A percentile compares a stretch with the other conserved stretches of the same genome.
Evolutionary conservation across 2,329 filamentous ascomycete genomes (phyloP).

Genomic region (Camptophora hylomeconis): DNA sequence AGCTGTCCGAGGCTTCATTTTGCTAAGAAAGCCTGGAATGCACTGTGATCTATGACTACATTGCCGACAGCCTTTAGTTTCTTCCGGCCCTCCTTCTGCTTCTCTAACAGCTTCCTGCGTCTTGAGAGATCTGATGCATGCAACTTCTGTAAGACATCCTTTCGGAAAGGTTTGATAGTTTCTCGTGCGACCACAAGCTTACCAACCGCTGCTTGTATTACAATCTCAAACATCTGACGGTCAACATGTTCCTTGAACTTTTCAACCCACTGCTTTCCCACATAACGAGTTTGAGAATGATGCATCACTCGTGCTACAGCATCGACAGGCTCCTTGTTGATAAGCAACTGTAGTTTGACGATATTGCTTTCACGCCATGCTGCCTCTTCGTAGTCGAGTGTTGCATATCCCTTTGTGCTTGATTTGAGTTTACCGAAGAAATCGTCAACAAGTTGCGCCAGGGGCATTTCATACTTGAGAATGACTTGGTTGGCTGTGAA

Average conservation of each 20-base stretch:
- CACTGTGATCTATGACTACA: constrained; percentile 89
- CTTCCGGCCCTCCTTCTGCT: constrained; percentile 92
- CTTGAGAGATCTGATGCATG: constrained; percentile 81
- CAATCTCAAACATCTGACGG: constrained; percentile 90
- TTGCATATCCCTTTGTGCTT: constrained; percentile 86
- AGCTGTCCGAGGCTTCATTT: too few species aligned
- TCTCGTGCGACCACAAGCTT: constrained; percentile 76
- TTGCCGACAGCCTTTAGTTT: constrained; percentile 65
- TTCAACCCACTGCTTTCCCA: constrained; percentile 77
- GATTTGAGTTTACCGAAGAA: constrained; percentile 96
- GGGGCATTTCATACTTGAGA: constrained; percentile 77
- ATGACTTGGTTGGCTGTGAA: constrained; percentile 90
- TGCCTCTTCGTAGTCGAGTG: constrained; percentile 90
- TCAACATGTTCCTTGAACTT: constrained; percentile 98
- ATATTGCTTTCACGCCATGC: constrained; percentile 72
- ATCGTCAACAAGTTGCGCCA: constrained; percentile 86
- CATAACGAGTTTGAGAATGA: constrained; percentile 60
- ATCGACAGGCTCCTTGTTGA: constrained; percentile 88
- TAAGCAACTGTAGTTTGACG: constrained; percentile 79
- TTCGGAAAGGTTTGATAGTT: constrained; percentile 90
- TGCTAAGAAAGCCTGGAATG: constrained; percentile 85
- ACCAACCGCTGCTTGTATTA: constrained; percentile 84
- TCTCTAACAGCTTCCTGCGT: constrained; percentile 77
- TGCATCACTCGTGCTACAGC: constrained; percentile 89
- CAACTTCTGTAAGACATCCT: constrained; percentile 85